phyloP scores from a whole-genome alignment of 176 grass and related monocot species.

The Thalia dealbata region DNA sequence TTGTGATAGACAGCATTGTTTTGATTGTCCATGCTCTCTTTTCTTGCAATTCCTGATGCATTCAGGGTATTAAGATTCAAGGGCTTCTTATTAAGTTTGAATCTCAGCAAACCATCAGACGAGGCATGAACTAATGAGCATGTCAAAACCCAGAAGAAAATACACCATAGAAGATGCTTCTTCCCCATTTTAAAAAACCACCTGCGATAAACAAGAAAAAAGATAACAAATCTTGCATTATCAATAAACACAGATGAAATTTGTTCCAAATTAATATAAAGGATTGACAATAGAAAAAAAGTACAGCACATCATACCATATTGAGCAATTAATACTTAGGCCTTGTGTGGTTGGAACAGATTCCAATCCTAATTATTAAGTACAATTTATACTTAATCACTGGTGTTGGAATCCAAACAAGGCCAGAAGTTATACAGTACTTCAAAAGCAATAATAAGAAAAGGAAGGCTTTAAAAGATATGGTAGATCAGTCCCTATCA shows the following conservation, averaged over 20 bases:
- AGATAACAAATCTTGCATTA: neutral
- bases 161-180: slow-evolving; percentile 18
- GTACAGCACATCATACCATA: neutral
- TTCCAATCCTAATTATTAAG: no score
- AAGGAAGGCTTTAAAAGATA: no score
- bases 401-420: no score
- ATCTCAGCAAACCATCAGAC: slow-evolving; percentile 38
- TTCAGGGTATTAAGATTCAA: slow-evolving; percentile 29
- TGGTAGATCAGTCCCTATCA: no score
- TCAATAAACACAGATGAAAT: neutral
- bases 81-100: slow-evolving; percentile 44
- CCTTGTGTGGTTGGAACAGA: no score
- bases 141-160: slow-evolving; percentile 45
- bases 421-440: no score
- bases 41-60: slow-evolving; percentile 32
- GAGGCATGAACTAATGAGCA: slow-evolving; percentile 23
- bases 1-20: slow-evolving; percentile 5
- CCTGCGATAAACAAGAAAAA: neutral
- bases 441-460: no score
- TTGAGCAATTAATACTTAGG: no score
- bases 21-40: slow-evolving; percentile 8
- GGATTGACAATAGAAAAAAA: neutral
- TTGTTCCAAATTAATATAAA: neutral
- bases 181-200: slow-evolving; percentile 26
- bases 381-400: no score